These are phyloP conservation scores for Suillus fuscotomentosus DNA, from an alignment of 768 basidiomycete genomes.

Conservation along the genomic window DNA sequence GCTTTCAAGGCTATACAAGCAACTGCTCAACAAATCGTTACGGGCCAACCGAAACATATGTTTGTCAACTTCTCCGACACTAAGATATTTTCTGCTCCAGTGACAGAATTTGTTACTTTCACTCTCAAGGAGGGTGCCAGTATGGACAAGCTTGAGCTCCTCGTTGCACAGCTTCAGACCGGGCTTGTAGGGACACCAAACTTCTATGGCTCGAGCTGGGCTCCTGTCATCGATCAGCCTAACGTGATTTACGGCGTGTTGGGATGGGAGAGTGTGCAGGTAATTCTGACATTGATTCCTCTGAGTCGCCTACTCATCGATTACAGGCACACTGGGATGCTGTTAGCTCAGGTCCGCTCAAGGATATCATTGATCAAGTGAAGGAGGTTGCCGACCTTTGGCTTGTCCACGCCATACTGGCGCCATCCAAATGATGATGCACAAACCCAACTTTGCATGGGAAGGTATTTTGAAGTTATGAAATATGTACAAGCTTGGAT, in stretches of 20 bases:
- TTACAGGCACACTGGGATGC: constrained; percentile 35
- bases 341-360: constrained; percentile 27
- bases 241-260: constrained; percentile 29
- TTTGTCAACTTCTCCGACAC: constrained; percentile 24
- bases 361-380: constrained; percentile 25
- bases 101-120: constrained; percentile 33
- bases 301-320: neutral
- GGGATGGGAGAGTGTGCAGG: constrained; percentile 39
- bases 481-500: neutral
- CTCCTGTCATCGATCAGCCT: constrained; percentile 15
- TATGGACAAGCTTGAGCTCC: constrained; percentile 17
- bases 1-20: constrained; percentile 6
- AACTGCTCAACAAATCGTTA: constrained; percentile 13
- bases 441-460: neutral
- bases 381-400: constrained; percentile 26
- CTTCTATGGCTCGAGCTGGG: constrained; percentile 33
- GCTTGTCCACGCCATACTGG: constrained; percentile 30
- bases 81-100: constrained; percentile 22
- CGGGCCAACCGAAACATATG: constrained; percentile 12
- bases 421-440: neutral
- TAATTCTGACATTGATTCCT: constrained; percentile 8
- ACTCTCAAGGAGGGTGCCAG: constrained; percentile 23
- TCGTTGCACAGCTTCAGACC: constrained; percentile 24
- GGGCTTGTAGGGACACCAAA: constrained; percentile 15
- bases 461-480: neutral